These are phyloP conservation scores for Mortierella sp. DNA, from an alignment of 371 early-diverging fungal species.

Conservation along the genomic window DNA sequence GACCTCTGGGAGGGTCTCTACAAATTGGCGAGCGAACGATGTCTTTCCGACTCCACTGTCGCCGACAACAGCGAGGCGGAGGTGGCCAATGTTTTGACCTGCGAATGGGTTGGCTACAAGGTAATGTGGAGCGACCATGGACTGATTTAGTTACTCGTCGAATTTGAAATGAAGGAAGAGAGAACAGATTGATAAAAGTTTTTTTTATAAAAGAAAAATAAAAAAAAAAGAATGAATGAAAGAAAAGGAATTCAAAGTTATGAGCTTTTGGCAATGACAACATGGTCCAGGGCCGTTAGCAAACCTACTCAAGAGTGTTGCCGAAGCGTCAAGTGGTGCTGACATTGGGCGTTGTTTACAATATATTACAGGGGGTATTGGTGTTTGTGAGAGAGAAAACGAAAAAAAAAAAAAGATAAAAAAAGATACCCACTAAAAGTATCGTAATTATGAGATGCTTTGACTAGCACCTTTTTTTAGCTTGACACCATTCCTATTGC, in stretches of 20 bases:
- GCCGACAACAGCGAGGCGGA: conserved; percentile 69
- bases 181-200: background rate
- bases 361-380: background rate
- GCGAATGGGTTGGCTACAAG: conserved; percentile 51
- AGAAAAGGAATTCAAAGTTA: background rate
- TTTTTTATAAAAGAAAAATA: background rate
- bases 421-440: background rate
- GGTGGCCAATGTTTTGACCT: conserved; percentile 57
- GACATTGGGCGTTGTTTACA: background rate
- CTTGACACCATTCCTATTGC: no score
- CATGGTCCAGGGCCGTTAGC: background rate
- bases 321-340: background rate
- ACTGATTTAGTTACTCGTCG: background rate
- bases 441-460: background rate
- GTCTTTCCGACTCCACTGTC: conserved; percentile 74
- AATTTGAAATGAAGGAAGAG: background rate
- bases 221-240: background rate
- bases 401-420: conserved; percentile 11
- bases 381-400: background rate
- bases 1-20: conserved; percentile 57
- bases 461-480: no score
- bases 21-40: conserved; percentile 60
- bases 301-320: conserved; percentile 11
- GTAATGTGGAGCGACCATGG: conserved; percentile 9
- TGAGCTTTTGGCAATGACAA: background rate